Evolutionary conservation across 176 grass and related monocot genomes (phyloP).

Genomic region (Zea luxurians): DNA sequence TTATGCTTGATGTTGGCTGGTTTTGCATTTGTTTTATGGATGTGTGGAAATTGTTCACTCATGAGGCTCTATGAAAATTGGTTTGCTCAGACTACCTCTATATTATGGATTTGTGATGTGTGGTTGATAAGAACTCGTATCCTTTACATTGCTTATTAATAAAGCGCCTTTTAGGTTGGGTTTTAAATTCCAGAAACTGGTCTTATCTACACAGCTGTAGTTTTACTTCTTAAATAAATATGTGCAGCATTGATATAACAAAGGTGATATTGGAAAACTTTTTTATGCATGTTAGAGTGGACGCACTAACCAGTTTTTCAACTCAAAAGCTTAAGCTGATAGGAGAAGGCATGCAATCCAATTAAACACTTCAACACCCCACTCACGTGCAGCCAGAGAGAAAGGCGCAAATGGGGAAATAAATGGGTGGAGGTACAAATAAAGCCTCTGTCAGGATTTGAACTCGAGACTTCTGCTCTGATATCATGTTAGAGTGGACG

Average conservation of each 20-base stretch:
- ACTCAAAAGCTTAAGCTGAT: too few relatives aligned
- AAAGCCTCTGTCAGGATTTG: too few relatives aligned
- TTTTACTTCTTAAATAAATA: not conserved
- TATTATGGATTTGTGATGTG: not conserved
- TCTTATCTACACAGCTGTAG: not conserved
- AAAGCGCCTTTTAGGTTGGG: constrained; percentile 6
- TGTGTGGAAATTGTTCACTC: constrained; percentile 5
- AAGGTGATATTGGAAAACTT: not conserved
- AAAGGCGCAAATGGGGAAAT: too few relatives aligned
- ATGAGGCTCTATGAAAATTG: not conserved
- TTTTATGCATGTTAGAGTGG: not conserved
- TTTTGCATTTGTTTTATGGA: constrained; percentile 3
- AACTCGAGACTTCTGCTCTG: too few relatives aligned
- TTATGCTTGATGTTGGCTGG: not conserved
- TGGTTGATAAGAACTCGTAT: not conserved
- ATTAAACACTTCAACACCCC: too few relatives aligned
- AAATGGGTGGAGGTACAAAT: too few relatives aligned
- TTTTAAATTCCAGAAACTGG: constrained; percentile 1
- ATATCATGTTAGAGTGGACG: too few relatives aligned
- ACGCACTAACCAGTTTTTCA: too few relatives aligned
- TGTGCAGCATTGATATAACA: not conserved
- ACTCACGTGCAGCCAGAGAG: too few relatives aligned
- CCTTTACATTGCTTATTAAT: not conserved
- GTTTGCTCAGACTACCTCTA: not conserved
- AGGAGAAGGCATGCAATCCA: too few relatives aligned